Evolutionary conservation across 2,329 filamentous ascomycete species (phyloP).

Genomic region (Daldinia sp.): DNA sequence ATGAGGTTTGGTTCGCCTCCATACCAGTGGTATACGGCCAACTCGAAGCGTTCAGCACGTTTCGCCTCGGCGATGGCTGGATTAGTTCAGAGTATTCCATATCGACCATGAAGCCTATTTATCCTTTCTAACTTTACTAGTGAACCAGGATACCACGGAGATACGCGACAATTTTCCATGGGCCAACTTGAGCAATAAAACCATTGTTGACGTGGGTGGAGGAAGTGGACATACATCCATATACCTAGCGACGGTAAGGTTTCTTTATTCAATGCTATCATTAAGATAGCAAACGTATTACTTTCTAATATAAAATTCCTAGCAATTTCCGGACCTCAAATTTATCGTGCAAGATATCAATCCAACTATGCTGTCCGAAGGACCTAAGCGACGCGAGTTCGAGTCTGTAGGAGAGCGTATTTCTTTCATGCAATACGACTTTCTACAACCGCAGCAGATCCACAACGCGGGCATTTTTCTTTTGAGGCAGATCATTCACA

Average conservation of each 20-base stretch:
- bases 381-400: not conserved
- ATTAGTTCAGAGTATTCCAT: too few species aligned
- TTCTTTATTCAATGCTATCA: not conserved
- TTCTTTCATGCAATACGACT: constrained; percentile 24
- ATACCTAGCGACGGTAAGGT: constrained; percentile 26
- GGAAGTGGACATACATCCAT: constrained; percentile 40
- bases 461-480: constrained; percentile 18
- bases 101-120: too few species aligned
- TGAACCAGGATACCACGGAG: too few species aligned
- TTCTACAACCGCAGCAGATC: constrained; percentile 26
- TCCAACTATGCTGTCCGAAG: constrained; percentile 24
- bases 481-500: constrained; percentile 24
- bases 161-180: too few species aligned
- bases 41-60: too few species aligned
- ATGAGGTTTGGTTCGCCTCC: too few species aligned
- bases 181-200: not conserved
- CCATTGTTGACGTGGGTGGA: constrained; percentile 42
- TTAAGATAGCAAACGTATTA: too few species aligned
- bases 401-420: constrained; percentile 1
- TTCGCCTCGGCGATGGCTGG: too few species aligned
- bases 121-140: too few species aligned
- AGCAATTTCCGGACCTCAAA: constrained; percentile 36
- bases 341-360: constrained; percentile 33
- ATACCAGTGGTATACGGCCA: too few species aligned
- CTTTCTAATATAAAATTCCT: not conserved